These are phyloP conservation scores for Picochlorum costavermella DNA, from an alignment of 139 green algal species.

Conservation along the genomic window DNA sequence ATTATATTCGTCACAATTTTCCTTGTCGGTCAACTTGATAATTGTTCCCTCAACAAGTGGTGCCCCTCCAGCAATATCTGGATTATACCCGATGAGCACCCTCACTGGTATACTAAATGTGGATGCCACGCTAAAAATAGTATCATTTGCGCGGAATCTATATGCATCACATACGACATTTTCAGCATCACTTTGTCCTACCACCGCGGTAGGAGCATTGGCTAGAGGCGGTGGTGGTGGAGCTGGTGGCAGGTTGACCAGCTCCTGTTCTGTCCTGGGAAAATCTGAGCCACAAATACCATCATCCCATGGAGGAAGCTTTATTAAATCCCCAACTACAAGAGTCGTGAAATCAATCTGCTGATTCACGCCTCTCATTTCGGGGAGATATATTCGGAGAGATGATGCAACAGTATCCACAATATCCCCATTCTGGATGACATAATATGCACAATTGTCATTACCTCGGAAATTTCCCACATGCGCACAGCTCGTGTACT, in stretches of 20 bases:
- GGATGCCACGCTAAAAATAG: not conserved
- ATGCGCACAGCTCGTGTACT: not conserved
- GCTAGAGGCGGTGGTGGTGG: not conserved
- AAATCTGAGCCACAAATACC: not conserved
- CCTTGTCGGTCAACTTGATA: not conserved
- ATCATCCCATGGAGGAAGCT: conserved; percentile 5
- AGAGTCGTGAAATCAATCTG: not conserved
- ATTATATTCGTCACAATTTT: conserved; percentile 2
- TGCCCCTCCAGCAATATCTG: conserved; percentile 4
- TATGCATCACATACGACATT: not conserved
- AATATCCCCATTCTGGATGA: conserved; percentile 9
- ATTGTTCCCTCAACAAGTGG: not conserved
- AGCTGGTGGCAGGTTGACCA: not conserved
- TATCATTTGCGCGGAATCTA: not conserved
- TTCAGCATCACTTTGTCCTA: not conserved
- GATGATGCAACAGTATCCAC: not conserved
- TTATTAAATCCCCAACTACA: conserved; percentile 2
- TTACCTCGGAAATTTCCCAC: conserved; percentile 5
- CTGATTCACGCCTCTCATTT: not conserved
- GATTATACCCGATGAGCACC: not conserved
- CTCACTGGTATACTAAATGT: conserved; percentile 2
- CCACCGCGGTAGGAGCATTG: not conserved
- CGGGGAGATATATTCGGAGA: not conserved
- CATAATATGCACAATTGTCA: conserved; percentile 1
- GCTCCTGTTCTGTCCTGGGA: conserved; percentile 1